A percentile compares a stretch with the other conserved stretches of the same genome.
Conservation (phyloP, 2,329 filamentous ascomycete genomes). For the Alternaria sp. region DNA sequence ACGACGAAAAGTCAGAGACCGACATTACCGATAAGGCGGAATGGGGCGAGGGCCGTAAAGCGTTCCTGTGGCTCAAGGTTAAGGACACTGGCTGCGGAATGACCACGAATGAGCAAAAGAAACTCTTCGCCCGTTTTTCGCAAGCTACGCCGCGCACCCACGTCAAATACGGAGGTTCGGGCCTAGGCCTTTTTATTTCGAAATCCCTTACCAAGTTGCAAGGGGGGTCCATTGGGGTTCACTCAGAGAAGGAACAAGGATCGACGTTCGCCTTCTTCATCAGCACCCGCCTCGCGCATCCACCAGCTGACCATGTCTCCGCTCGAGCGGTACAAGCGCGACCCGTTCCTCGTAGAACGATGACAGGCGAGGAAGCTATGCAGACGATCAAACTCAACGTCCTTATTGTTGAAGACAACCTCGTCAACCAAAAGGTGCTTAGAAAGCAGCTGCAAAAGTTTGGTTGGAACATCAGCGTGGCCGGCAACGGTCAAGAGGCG, state of each 20-base stretch:
- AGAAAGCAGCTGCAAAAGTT: constrained; percentile 50
- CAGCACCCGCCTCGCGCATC: constrained; percentile 32
- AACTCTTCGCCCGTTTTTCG: constrained; percentile 43
- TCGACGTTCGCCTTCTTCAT: constrained; percentile 56
- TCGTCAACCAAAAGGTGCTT: constrained; percentile 55
- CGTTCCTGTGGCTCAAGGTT: constrained; percentile 50
- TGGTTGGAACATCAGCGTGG: constrained; percentile 50
- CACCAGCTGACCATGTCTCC: constrained; percentile 16
- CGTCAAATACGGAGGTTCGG: constrained; percentile 54
- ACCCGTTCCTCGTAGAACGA: constrained; percentile 17
- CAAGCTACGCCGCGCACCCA: constrained; percentile 46
- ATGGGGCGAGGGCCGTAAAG: constrained; percentile 47
- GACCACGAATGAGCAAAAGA: constrained; percentile 48
- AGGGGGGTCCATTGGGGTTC: constrained; percentile 56
- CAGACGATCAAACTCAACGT: constrained; percentile 33
- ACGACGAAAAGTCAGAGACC: constrained; percentile 8
- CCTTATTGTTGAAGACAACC: constrained; percentile 52
- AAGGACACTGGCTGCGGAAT: constrained; percentile 54
- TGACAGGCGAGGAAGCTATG: constrained; percentile 36
- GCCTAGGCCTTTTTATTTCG: constrained; percentile 56
- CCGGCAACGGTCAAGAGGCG: constrained; percentile 52
- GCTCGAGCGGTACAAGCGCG: constrained; percentile 10
- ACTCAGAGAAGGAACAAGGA: constrained; percentile 43
- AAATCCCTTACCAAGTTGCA: constrained; percentile 43
- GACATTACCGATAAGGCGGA: constrained; percentile 27